Conservation (phyloP, 2,329 filamentous ascomycete species). For the Aspergillus ustus region DNA sequence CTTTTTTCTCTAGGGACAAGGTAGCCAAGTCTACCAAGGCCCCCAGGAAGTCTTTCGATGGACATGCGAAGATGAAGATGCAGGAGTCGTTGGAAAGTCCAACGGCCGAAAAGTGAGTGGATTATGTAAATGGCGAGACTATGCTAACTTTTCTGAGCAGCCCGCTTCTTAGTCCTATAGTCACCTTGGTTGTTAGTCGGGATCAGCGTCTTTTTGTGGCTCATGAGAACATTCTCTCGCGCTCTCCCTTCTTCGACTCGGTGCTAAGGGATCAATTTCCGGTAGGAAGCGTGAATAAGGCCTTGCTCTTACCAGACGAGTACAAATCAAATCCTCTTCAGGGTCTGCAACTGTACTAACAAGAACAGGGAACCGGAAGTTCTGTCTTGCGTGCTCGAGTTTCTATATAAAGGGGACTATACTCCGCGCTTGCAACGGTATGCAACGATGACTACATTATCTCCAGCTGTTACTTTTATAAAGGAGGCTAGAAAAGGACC, state of each 20-base stretch:
- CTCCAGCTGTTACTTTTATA: too few relatives aligned
- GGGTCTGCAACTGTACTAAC: background rate
- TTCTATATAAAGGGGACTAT: slow-evolving; percentile 96
- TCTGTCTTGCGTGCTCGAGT: slow-evolving; percentile 92
- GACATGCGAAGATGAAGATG: slow-evolving; percentile 83
- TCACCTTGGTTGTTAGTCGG: slow-evolving; percentile 81
- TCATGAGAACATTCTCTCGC: slow-evolving; percentile 87
- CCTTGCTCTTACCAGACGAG: slow-evolving; percentile 75
- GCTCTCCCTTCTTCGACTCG: slow-evolving; percentile 81
- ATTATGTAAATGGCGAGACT: background rate
- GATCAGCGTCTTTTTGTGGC: slow-evolving; percentile 92
- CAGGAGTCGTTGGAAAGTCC: slow-evolving; percentile 74
- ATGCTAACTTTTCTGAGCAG: slow-evolving; percentile 30
- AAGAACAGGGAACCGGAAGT: slow-evolving; percentile 78
- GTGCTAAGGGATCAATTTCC: slow-evolving; percentile 74
- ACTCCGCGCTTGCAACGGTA: slow-evolving; percentile 80
- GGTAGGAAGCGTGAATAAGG: slow-evolving; percentile 72
- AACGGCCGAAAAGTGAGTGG: slow-evolving; percentile 48
- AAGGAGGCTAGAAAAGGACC: too few relatives aligned
- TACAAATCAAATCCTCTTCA: slow-evolving; percentile 20
- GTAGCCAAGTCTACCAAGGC: slow-evolving; percentile 86
- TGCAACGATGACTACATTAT: too few relatives aligned
- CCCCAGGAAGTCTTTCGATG: slow-evolving; percentile 74
- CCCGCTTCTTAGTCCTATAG: slow-evolving; percentile 70
- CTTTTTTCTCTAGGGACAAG: slow-evolving; percentile 81